These are phyloP conservation scores for Paecilomyces niveus DNA, from an alignment of 2,329 filamentous ascomycete species.

Conservation along the genomic window DNA sequence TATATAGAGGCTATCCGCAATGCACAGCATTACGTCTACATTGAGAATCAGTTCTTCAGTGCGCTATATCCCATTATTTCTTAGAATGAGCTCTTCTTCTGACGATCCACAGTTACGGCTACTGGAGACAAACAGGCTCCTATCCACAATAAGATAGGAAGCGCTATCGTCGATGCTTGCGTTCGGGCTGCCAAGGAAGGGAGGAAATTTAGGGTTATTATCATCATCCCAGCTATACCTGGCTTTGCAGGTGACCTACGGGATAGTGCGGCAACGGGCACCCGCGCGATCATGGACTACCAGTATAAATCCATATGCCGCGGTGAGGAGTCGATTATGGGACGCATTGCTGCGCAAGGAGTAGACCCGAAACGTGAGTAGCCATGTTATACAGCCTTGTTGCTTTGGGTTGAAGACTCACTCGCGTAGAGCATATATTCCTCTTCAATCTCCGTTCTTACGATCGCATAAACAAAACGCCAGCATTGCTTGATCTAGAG, in stretches of 20 bases:
- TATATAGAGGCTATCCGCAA: constrained; percentile 79
- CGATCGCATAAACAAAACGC: constrained; percentile 81
- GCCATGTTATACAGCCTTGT: neutral
- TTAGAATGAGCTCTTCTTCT: constrained; percentile 8
- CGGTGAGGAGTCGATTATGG: constrained; percentile 85
- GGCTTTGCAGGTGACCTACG: constrained; percentile 90
- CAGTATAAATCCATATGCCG: constrained; percentile 95
- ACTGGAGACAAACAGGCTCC: constrained; percentile 83
- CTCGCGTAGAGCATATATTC: constrained; percentile 64
- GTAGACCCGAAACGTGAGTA: constrained; percentile 57
- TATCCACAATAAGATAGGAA: constrained; percentile 80
- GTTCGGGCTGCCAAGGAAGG: constrained; percentile 72
- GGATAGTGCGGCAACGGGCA: constrained; percentile 75
- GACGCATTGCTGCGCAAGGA: constrained; percentile 63
- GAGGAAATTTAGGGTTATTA: constrained; percentile 83
- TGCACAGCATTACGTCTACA: constrained; percentile 89
- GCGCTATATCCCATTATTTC: constrained; percentile 15
- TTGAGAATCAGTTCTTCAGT: constrained; percentile 98
- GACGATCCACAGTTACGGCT: constrained; percentile 56
- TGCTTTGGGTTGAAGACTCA: neutral
- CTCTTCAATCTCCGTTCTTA: constrained; percentile 92
- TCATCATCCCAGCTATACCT: constrained; percentile 83
- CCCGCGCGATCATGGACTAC: constrained; percentile 94
- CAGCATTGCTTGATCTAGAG: constrained; percentile 65
- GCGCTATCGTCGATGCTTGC: constrained; percentile 83